phyloP scores from a whole-genome alignment of 1,139 yeast species.

The Geotrichum cucujoidarum region DNA sequence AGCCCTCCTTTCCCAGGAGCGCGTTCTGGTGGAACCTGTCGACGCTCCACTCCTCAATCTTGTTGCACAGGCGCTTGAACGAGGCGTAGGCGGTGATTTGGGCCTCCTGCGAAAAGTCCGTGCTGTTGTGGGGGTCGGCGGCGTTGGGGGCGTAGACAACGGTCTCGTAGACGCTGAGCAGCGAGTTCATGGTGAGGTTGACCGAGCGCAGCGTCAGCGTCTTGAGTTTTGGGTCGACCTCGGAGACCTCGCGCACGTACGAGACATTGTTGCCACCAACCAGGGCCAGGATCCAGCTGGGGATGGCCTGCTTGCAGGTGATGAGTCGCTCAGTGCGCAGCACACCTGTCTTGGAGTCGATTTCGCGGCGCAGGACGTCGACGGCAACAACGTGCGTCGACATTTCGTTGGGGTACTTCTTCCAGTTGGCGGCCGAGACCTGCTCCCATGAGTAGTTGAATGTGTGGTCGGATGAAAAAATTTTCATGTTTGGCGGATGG shows the following conservation, averaged over 20 bases:
- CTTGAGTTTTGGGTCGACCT: conserved; percentile 62
- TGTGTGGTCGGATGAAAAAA: conserved; percentile 62
- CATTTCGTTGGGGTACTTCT: conserved; percentile 87
- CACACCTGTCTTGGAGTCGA: conserved; percentile 51
- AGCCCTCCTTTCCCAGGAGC: conserved; percentile 70
- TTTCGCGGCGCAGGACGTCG: conserved; percentile 71
- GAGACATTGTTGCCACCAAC: conserved; percentile 74
- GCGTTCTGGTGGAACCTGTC: conserved; percentile 89
- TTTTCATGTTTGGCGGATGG: conserved; percentile 51
- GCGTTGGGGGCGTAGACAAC: conserved; percentile 73
- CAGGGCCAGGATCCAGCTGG: conserved; percentile 68
- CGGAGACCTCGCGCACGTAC: conserved; percentile 84
- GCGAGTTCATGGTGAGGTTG: conserved; percentile 74
- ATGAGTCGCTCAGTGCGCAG: conserved; percentile 81
- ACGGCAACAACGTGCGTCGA: conserved; percentile 95
- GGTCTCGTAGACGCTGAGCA: conserved; percentile 78
- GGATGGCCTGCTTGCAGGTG: conserved; percentile 84
- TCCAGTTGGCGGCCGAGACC: conserved; percentile 96
- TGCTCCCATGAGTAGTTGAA: conserved; percentile 90
- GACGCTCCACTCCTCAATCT: conserved; percentile 88
- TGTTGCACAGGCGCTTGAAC: conserved; percentile 63
- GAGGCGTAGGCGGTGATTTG: conserved; percentile 82
- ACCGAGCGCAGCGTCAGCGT: conserved; percentile 78
- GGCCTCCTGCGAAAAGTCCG: conserved; percentile 75
- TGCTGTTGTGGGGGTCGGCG: conserved; percentile 44